These are phyloP conservation scores for Rubia balearica DNA, from an alignment of 305 asterid species.

Conservation along the genomic window DNA sequence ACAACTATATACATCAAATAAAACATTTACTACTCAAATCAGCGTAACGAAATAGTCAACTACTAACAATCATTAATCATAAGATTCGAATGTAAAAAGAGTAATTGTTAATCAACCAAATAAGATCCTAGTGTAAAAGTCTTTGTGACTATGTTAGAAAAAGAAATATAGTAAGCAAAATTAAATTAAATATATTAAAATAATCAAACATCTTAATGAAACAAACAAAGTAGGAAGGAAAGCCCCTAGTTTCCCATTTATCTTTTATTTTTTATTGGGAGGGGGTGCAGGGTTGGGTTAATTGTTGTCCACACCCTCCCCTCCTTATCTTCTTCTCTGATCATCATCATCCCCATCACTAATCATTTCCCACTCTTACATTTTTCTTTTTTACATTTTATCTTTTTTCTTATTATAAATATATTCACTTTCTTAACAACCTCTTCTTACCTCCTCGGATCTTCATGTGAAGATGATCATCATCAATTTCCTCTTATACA, in stretches of 20 bases:
- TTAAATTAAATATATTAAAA: no score
- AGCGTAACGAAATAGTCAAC: no score
- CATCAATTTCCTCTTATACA: neutral
- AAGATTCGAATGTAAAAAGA: no score
- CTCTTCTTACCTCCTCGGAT: neutral
- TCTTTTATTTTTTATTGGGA: slow-evolving; percentile 11
- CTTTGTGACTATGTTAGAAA: no score
- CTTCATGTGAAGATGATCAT: neutral
- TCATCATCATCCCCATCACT: slow-evolving; percentile 31
- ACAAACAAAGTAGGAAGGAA: slow-evolving; percentile 7
- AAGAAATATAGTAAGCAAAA: no score
- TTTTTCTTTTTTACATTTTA: neutral
- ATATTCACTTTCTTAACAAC: slow-evolving; percentile 8
- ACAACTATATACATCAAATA: no score
- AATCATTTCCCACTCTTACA: slow-evolving; percentile 16
- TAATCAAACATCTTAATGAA: neutral
- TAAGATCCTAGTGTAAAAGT: no score
- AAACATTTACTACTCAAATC: no score
- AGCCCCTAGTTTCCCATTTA: neutral
- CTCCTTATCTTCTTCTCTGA: slow-evolving; percentile 33
- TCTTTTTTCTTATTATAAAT: neutral
- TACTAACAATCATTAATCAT: no score
- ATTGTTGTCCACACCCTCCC: slow-evolving; percentile 47
- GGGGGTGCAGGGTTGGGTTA: slow-evolving; percentile 23
- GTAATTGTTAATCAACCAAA: no score